phyloP scores from a whole-genome alignment of 2,329 filamentous ascomycete genomes.

The Trichoderma pleuroti region DNA sequence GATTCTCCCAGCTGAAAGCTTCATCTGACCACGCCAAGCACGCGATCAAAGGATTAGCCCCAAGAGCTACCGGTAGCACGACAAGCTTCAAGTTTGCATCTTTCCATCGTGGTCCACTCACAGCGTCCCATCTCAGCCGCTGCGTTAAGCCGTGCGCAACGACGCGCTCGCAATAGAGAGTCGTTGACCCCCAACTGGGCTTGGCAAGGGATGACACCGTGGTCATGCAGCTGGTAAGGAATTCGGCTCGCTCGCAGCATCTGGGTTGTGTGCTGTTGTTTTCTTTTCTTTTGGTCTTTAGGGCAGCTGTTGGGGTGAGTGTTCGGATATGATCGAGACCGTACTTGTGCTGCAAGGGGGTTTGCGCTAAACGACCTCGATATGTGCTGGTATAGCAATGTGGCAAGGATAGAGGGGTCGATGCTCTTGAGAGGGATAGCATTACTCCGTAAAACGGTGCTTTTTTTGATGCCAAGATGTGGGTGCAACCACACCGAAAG shows the following conservation, averaged over 20 bases:
- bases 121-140: neutral
- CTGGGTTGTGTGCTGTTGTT: neutral
- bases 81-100: neutral
- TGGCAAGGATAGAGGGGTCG: neutral
- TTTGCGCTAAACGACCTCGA: neutral
- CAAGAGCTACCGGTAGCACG: neutral
- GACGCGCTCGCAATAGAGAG: neutral
- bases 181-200: neutral
- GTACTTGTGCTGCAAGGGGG: neutral
- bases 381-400: neutral
- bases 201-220: slow-evolving; percentile 4
- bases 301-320: neutral
- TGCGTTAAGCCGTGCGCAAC: neutral
- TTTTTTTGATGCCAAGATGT: slow-evolving; percentile 13
- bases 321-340: neutral
- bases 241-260: neutral
- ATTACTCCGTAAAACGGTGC: neutral
- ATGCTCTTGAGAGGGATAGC: neutral
- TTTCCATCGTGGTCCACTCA: neutral
- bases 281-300: neutral
- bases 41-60: neutral
- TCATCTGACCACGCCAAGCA: slow-evolving; percentile 5
- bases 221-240: neutral
- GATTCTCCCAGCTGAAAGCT: neutral
- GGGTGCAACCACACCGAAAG: slow-evolving; percentile 10